These are phyloP conservation scores for Physaria fendleri DNA, from an alignment of 345 rosid genomes.

Conservation along the genomic window DNA sequence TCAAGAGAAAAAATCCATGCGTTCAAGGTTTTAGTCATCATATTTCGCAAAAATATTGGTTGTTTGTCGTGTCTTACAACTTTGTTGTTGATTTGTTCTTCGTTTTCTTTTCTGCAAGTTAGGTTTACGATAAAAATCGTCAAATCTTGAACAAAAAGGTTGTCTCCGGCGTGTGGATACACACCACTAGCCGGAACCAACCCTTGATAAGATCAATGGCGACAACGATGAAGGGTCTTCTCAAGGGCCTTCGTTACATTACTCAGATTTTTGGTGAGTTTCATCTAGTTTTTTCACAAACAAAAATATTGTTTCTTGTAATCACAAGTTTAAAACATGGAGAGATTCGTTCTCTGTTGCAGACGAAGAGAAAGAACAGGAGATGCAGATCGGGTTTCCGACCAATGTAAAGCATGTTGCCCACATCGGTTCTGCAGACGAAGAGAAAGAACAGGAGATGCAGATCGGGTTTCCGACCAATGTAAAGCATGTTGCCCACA, in stretches of 20 bases:
- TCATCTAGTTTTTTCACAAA: not conserved
- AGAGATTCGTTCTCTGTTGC: conserved; percentile 9
- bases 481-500: conserved; percentile 97
- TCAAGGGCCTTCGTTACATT: conserved; percentile 74
- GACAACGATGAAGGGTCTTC: conserved; percentile 62
- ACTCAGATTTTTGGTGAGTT: conserved; percentile 67
- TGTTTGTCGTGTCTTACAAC: not conserved
- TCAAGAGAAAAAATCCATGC: conserved; percentile 14
- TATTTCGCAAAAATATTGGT: not conserved
- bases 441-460: conserved; percentile 78
- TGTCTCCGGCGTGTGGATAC: conserved; percentile 27
- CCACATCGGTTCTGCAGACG: conserved; percentile 80
- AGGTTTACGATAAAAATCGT: conserved; percentile 18
- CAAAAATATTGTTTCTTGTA: not conserved
- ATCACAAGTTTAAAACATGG: not conserved
- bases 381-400: conserved; percentile 82
- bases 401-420: conserved; percentile 99
- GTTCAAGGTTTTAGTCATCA: conserved; percentile 20
- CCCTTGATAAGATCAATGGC: conserved; percentile 19
- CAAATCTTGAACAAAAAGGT: conserved; percentile 18
- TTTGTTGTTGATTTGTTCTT: conserved; percentile 4
- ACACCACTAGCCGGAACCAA: conserved; percentile 24
- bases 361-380: conserved; percentile 75
- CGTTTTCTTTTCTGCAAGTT: conserved; percentile 5
- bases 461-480: conserved; percentile 86